These are phyloP conservation scores for Podospora bellae-mahoneyi DNA, from an alignment of 495 filamentous ascomycete species.

Conservation along the genomic window DNA sequence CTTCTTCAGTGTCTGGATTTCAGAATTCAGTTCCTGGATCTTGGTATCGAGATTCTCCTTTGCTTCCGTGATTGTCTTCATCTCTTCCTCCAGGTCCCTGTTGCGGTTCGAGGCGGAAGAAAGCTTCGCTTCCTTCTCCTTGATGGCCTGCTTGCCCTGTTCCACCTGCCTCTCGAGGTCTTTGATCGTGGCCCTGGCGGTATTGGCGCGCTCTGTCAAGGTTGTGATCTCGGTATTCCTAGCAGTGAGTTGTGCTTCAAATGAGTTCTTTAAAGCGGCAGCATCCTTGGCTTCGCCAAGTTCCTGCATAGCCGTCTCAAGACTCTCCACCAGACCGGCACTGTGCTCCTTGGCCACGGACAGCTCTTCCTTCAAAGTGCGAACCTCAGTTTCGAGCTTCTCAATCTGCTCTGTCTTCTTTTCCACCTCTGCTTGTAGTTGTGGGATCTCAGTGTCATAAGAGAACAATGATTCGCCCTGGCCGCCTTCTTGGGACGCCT, in stretches of 20 bases:
- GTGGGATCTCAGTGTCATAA: conserved; percentile 66
- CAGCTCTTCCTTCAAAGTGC: conserved; percentile 38
- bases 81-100: conserved; percentile 38
- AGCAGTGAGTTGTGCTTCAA: conserved; percentile 48
- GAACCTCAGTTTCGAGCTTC: conserved; percentile 37
- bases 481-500: conserved; percentile 40
- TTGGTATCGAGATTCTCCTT: conserved; percentile 34
- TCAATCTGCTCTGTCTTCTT: conserved; percentile 43
- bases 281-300: conserved; percentile 55
- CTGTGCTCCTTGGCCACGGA: conserved; percentile 60
- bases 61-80: conserved; percentile 29
- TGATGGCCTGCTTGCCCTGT: conserved; percentile 36
- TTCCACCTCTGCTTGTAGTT: conserved; percentile 60
- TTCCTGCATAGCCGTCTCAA: conserved; percentile 59
- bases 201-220: conserved; percentile 52
- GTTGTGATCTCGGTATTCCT: conserved; percentile 45
- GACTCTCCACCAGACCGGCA: conserved; percentile 58
- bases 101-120: conserved; percentile 29
- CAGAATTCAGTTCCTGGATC: conserved; percentile 31
- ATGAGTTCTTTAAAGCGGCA: conserved; percentile 51
- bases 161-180: conserved; percentile 52
- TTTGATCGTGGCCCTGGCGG: conserved; percentile 48
- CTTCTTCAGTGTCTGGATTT: conserved; percentile 39
- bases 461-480: conserved; percentile 81
- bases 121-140: conserved; percentile 35